Conservation (phyloP, 208 protist genomes). For the Phytomonas francai region DNA sequence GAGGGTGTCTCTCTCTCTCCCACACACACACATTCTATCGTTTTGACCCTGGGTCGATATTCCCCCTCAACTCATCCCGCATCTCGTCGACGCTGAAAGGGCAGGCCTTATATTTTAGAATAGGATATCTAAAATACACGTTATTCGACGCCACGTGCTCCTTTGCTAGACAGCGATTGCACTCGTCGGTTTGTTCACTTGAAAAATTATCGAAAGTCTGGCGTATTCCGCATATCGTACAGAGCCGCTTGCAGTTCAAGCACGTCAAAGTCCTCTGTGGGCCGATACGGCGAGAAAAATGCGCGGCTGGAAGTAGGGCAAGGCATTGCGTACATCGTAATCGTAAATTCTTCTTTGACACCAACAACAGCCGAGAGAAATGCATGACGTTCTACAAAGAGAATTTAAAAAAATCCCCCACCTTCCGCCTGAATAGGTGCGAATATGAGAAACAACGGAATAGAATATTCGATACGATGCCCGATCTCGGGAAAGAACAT, state of each 20-base stretch:
- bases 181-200: conserved; percentile 28
- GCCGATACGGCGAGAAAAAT: conserved; percentile 48
- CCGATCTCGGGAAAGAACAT: too few species aligned
- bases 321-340: conserved; percentile 53
- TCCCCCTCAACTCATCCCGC: conserved; percentile 65
- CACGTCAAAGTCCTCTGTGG: conserved; percentile 57
- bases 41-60: too few species aligned
- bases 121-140: conserved; percentile 84
- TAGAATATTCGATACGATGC: too few species aligned
- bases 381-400: conserved; percentile 21
- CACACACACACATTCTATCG: too few species aligned
- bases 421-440: background rate
- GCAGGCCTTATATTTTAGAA: conserved; percentile 81
- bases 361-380: conserved; percentile 15
- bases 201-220: conserved; percentile 48
- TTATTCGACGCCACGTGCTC: conserved; percentile 66
- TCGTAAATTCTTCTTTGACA: conserved; percentile 62
- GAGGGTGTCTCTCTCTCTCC: too few species aligned
- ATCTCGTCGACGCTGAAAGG: conserved; percentile 76
- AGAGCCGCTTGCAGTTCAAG: conserved; percentile 64
- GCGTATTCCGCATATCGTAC: conserved; percentile 56
- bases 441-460: background rate
- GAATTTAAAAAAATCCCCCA: too few species aligned
- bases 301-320: conserved; percentile 52
- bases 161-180: conserved; percentile 64